Evolutionary conservation across 129 eudicot species (phyloP), one percentile per base, ranked within the genome.

Genomic region (Tagetes erecta): DNA sequence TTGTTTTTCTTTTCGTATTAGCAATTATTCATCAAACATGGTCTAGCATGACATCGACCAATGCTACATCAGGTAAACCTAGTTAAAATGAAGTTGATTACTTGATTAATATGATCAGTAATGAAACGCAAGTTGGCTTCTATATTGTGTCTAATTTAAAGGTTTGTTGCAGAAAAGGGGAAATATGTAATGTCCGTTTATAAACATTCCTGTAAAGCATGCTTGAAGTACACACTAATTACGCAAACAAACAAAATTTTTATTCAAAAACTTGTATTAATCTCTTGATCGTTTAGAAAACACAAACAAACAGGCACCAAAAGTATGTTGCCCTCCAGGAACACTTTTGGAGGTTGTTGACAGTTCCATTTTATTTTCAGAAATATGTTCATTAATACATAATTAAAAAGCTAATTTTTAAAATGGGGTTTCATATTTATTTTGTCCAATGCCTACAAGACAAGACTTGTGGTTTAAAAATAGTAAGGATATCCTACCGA

Each of bases 361-460:
- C 13, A 58, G 33, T 39, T 31, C 64, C 64, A 13, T 58, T 36
- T 62, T 30, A 8, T 62, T 35, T 62, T 35, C 42, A 51, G 72
- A 65, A 52, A 37, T 33, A 9, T 76, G 45, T 31, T 66, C 63
- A 76, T 47, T 76, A 50, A 39, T 30, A 51, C 66, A 65, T 46
- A 67, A 44, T 35, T 56, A n/a, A 76, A 12, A 67, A 45, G 56
- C 56, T 58, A 35, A 42, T 3, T 8, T 35, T 57, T 56, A 34
- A 12, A 53, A 76, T 76, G 46, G 73, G 66, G 68, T 64, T 65
- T 62, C 53, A 50, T 30, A 30, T 36, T 36, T 64, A 64, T 74
- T 63, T 37, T 45, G 58, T 64, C 64, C 13, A 62, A 49, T 36
- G 68, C 72, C 55, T 65, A 53, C 44, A 66, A 35, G 74, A 67